Base-by-base conservation (phyloP, 305 asterid genomes). In the Solanum hybrid region DNA sequence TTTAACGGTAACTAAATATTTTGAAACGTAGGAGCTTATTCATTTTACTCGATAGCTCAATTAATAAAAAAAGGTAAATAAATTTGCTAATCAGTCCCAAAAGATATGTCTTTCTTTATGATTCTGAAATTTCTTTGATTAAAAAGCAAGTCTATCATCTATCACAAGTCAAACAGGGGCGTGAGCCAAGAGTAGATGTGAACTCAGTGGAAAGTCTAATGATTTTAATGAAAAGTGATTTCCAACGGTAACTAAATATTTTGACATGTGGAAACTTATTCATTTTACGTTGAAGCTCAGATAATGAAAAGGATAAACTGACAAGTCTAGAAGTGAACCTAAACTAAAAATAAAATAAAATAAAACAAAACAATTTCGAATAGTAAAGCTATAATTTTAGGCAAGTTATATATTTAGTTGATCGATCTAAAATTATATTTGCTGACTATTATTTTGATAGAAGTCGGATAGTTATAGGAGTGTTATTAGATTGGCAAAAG, bases 401-500 rank as follows among this genome's bases (percentile, higher is more conserved):
- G 17, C 35, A 26, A 71, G 19, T 26, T 71, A 71, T 71, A 71
- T 71, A 71, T 71, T 71, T 26, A 26, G 14, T 26, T 71, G 19
- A 71, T 26, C 1, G 19, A 2, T 71, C 22, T 11, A 71, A 0
- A 42, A 26, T 5, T 71, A 71, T 31, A 31, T 29, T 29, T 29
- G 31, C 31, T 29, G 31, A 29, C 3, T 26, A 71, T 71, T 71
- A 24, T 71, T 26, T 71, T 12, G 26, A 88, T 64, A n/a, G 5
- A 64, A 64, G 1, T 56, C 69, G 4, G 24, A 51, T 51, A 51
- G 24, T 51, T 51, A 51, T 51, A 17, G 10, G 69, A 56, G 24
- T 56, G 69, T 60, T 60, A 7, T 60, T 60, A 60, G 71, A 64
- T 10, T 35, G 85, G 93, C 86, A 93, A 89, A 90, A 89, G 88